Evolutionary conservation across 805 yeast genomes (phyloP).

Genomic region (Saccharomycopsis sp.): DNA sequence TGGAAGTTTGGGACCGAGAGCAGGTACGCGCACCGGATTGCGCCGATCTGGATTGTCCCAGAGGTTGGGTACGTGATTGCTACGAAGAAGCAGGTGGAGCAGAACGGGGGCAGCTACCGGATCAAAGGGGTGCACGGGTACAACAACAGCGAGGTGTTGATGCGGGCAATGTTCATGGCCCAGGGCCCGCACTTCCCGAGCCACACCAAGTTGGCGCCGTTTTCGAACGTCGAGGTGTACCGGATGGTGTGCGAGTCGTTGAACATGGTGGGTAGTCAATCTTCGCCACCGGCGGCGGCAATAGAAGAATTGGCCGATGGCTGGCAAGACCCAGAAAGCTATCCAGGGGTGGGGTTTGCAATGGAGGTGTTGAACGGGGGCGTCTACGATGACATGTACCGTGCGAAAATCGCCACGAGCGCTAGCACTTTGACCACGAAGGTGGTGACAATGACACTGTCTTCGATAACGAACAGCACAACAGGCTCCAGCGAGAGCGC

Average conservation of each 20-base stretch:
- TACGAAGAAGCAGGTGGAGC: conserved; percentile 38
- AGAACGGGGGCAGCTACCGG: conserved; percentile 38
- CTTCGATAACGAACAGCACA: no score
- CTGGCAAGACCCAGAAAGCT: conserved; percentile 40
- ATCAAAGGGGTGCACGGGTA: conserved; percentile 84
- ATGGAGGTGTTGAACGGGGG: conserved; percentile 32
- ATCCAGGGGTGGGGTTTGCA: conserved; percentile 43
- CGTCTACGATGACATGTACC: no score
- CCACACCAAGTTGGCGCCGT: conserved; percentile 41
- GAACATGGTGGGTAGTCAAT: conserved; percentile 43
- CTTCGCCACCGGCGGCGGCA: conserved; percentile 40
- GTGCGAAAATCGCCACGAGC: background rate
- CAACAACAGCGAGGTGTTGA: conserved; percentile 62
- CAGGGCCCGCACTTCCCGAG: conserved; percentile 66
- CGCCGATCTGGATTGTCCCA: conserved; percentile 83
- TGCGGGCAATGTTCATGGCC: conserved; percentile 78
- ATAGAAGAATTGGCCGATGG: conserved; percentile 27
- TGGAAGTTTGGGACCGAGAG: conserved; percentile 26
- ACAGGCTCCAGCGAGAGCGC: no score
- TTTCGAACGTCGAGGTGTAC: conserved; percentile 65
- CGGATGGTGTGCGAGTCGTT: conserved; percentile 64
- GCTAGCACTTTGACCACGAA: background rate
- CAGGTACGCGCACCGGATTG: conserved; percentile 50
- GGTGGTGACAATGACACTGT: background rate
- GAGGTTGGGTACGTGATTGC: conserved; percentile 70